Conservation (phyloP, 306 rosid genomes). For the Calophaca sinica region DNA sequence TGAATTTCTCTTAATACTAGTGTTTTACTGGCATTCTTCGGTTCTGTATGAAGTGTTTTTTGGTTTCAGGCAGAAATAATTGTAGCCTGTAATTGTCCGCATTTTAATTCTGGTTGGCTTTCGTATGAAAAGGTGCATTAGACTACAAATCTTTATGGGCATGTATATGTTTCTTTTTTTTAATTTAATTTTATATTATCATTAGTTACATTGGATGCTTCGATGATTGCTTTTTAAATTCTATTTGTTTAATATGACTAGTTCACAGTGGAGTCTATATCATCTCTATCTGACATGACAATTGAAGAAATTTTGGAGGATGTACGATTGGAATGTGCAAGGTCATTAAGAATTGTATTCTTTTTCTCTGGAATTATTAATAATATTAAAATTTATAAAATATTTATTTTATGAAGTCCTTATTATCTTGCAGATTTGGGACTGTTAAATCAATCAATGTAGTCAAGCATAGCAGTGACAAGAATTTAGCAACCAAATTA, state of each 20-base stretch:
- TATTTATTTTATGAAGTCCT: slow-evolving; percentile 26
- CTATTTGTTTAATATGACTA: slow-evolving; percentile 45
- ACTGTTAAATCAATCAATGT: slow-evolving; percentile 73
- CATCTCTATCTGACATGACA: slow-evolving; percentile 60
- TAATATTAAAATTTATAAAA: slow-evolving; percentile 16
- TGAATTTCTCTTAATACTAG: not conserved
- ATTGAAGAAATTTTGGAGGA: slow-evolving; percentile 80
- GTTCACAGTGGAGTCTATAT: slow-evolving; percentile 65
- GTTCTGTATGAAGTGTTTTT: not conserved
- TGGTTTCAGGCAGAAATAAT: slow-evolving; percentile 17
- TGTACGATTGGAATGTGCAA: slow-evolving; percentile 90
- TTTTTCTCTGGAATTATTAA: slow-evolving; percentile 36
- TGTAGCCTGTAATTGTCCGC: slow-evolving; percentile 28
- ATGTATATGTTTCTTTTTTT: slow-evolving; percentile 2
- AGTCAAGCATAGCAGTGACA: slow-evolving; percentile 56
- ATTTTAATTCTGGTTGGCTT: slow-evolving; percentile 15
- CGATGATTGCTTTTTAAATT: slow-evolving; percentile 36
- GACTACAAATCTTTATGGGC: slow-evolving; percentile 22
- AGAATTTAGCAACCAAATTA: slow-evolving; percentile 38
- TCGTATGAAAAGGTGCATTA: not conserved
- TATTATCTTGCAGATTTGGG: slow-evolving; percentile 74
- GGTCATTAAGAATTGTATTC: slow-evolving; percentile 57
- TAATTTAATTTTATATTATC: not conserved
- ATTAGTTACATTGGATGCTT: slow-evolving; percentile 34
- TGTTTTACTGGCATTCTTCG: not conserved